Percentiles rank a stretch among this genome's conserved stretches.
Evolutionary conservation across 257 asterid species (phyloP).

Genomic region (Ocimum tenuiflorum): DNA sequence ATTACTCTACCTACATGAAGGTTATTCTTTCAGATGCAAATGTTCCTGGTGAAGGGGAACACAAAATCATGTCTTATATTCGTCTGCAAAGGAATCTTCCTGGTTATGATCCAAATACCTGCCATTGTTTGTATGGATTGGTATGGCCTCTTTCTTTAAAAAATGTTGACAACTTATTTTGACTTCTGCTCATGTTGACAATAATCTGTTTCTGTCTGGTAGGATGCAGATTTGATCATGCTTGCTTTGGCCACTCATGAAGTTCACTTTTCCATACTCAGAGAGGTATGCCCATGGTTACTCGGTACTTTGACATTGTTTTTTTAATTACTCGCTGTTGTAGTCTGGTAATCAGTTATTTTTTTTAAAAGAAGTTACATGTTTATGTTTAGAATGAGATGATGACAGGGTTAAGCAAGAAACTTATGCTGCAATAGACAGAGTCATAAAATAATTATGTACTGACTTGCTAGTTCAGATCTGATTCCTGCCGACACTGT

Average conservation of each 20-base stretch:
- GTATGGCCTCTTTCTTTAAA: slow-evolving; percentile 30
- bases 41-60: slow-evolving; percentile 99
- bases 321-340: not conserved
- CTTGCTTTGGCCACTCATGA: slow-evolving; percentile 90
- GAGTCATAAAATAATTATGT: not conserved
- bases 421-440: not conserved
- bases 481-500: not conserved
- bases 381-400: not conserved
- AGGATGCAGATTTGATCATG: slow-evolving; percentile 56
- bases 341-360: not conserved
- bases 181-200: not conserved
- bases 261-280: slow-evolving; percentile 85
- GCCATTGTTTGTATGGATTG: slow-evolving; percentile 93
- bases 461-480: slow-evolving; percentile 1
- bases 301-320: slow-evolving; percentile 1
- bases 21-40: slow-evolving; percentile 94
- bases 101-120: slow-evolving; percentile 84
- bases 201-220: slow-evolving; percentile 9
- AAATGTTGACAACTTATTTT: not conserved
- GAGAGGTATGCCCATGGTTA: slow-evolving; percentile 54
- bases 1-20: slow-evolving; percentile 39
- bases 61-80: slow-evolving; percentile 86
- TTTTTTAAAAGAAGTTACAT: slow-evolving; percentile 1
- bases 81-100: slow-evolving; percentile 88
- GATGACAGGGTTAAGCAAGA: slow-evolving; percentile 5